Conservation (phyloP, 495 filamentous ascomycete genomes). For the Trichoderma parareesei region DNA sequence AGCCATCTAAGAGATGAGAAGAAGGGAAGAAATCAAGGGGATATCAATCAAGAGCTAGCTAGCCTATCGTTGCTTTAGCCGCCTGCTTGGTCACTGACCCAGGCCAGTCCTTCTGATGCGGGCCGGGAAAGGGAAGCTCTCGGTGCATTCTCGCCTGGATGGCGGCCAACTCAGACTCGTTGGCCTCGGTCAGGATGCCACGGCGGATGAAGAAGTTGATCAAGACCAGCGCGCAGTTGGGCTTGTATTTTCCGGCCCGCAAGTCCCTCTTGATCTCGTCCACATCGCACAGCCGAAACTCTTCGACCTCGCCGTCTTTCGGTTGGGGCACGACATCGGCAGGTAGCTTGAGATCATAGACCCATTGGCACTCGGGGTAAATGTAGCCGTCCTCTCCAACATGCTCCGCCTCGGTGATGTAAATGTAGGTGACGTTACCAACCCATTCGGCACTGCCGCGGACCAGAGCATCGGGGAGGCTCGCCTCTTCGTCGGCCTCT, state of each 20-base stretch:
- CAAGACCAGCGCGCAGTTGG: conserved; percentile 79
- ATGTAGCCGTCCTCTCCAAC: conserved; percentile 82
- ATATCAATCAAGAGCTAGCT: not conserved
- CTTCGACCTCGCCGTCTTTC: conserved; percentile 79
- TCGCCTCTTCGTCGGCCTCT: conserved; percentile 84
- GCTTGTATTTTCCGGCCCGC: conserved; percentile 73
- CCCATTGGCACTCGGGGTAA: conserved; percentile 86
- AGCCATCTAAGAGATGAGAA: not conserved
- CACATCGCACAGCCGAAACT: conserved; percentile 69
- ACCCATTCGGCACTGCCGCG: conserved; percentile 44
- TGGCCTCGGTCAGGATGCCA: conserved; percentile 70
- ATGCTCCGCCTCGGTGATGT: conserved; percentile 65
- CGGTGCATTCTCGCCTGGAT: conserved; percentile 71
- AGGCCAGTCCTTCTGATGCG: conserved; percentile 33
- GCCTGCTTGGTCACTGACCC: not conserved
- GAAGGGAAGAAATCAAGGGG: not conserved
- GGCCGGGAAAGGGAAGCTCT: conserved; percentile 68
- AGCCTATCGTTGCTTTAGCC: not conserved
- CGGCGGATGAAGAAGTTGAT: conserved; percentile 89
- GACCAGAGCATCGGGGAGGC: conserved; percentile 64
- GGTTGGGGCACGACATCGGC: conserved; percentile 60
- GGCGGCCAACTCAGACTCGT: conserved; percentile 74
- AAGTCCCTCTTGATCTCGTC: conserved; percentile 66
- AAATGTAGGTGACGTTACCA: conserved; percentile 79
- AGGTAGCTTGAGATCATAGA: conserved; percentile 80